Conservation (phyloP, 2,329 filamentous ascomycete genomes). For the Penicillium crustosum region DNA sequence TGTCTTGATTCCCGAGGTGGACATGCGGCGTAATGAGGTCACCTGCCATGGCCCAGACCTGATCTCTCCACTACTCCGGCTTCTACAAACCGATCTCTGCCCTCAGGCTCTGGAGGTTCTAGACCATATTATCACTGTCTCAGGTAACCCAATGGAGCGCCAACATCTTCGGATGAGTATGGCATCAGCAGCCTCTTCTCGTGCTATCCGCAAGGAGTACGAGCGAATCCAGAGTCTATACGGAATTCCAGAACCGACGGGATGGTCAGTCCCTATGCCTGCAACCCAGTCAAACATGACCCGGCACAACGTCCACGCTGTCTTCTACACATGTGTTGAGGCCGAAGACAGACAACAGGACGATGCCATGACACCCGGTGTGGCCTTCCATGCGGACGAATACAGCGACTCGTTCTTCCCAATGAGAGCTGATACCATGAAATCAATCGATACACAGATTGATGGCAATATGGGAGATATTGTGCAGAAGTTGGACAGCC, state of each 20-base stretch:
- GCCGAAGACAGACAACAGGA: slow-evolving; percentile 61
- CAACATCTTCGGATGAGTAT: slow-evolving; percentile 98
- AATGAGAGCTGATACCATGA: slow-evolving; percentile 85
- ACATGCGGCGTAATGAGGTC: slow-evolving; percentile 89
- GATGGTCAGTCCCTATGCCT: slow-evolving; percentile 93
- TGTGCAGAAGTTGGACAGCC: slow-evolving; percentile 72
- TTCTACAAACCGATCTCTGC: slow-evolving; percentile 90
- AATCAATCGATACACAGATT: slow-evolving; percentile 70
- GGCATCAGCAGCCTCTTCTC: slow-evolving; percentile 77
- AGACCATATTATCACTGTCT: slow-evolving; percentile 93
- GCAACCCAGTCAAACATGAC: slow-evolving; percentile 85
- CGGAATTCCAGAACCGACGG: slow-evolving; percentile 91
- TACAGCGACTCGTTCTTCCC: slow-evolving; percentile 75
- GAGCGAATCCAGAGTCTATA: slow-evolving; percentile 92
- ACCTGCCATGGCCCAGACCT: slow-evolving; percentile 89
- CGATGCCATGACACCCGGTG: slow-evolving; percentile 70
- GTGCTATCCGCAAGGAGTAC: slow-evolving; percentile 87
- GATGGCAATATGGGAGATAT: slow-evolving; percentile 76
- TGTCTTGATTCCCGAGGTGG: slow-evolving; percentile 80
- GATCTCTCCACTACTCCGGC: slow-evolving; percentile 84
- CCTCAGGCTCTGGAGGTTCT: slow-evolving; percentile 88
- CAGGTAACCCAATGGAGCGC: slow-evolving; percentile 86
- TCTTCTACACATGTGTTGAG: slow-evolving; percentile 89
- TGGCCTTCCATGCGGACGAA: slow-evolving; percentile 91
- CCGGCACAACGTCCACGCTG: slow-evolving; percentile 87